Base-by-base conservation (phyloP, 108 stramenopile genomes). In the Discostella pseudostelligera region DNA sequence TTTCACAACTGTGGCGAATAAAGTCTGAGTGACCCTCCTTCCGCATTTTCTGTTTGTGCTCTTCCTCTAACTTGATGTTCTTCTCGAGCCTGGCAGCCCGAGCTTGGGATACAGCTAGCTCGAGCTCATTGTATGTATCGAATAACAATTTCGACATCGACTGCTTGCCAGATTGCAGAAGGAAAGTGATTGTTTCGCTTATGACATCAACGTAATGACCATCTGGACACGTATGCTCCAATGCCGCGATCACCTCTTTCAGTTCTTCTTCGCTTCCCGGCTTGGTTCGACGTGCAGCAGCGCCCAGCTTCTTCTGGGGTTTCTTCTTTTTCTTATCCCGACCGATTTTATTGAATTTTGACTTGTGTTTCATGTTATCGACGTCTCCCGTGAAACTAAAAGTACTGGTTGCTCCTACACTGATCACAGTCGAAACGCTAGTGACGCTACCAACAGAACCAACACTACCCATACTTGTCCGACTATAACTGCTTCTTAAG, bases 191-290 rank as follows among this genome's bases (percentile, higher is more conserved):
- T 3, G 90, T 91, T 57, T 87, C 88, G 14, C 72, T 58, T 32
- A 95, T 84, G 17, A 65, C 62, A 28, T 61, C 67, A 35, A 78
- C 40, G 37, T 80, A 84, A 7, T 78, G 62, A 4, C 55, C 56
- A 64, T 82, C 81, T 0, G 87, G 74, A 46, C 86, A 86, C 39
- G 63, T 56, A 16, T 66, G 58, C 1, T 60, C 79, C 54, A 95
- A 50, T 4, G 68, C 75, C 10, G 25, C 46, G 7, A 87, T 78
- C 45, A 93, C 65, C 32, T 80, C 69, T 24, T 78, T 64, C 32
- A 95, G 71, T 48, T 95, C 90, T 57, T 90, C 87, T 56, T 78
- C 82, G 59, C 90, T 92, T 24, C 94, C 94, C 4, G 91, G 89
- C 62, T 79, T 79, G 40, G 80, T 74, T 58, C 80, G 72, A 5